Percentiles rank a stretch among this genome's conserved stretches.
phyloP scores from a whole-genome alignment of 257 asterid species.

The Solanum gandarillasii region DNA sequence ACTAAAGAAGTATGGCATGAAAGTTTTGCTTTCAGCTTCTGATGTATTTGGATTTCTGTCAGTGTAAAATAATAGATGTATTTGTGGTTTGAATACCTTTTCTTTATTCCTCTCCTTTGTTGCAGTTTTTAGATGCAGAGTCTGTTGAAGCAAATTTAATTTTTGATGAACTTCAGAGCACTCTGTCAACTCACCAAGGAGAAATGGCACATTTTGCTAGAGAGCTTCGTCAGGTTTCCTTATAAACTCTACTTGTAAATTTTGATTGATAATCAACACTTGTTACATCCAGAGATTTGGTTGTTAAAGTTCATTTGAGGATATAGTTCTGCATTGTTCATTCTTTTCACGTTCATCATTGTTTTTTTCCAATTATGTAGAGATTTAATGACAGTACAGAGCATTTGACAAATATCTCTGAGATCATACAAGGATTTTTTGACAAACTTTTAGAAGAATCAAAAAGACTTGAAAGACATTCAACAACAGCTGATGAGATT shows the following conservation, averaged over 20 bases:
- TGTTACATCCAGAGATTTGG: neutral
- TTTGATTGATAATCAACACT: neutral
- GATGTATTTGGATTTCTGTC: neutral
- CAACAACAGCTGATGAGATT: constrained; percentile 32
- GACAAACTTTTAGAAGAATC: constrained; percentile 52
- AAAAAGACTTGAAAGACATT: constrained; percentile 44
- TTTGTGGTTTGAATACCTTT: neutral
- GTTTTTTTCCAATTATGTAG: constrained; percentile 1
- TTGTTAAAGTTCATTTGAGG: neutral
- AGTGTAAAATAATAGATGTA: neutral
- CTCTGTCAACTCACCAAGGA: constrained; percentile 48
- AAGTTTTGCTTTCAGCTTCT: neutral
- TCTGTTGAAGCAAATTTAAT: constrained; percentile 40
- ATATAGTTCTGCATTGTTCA: neutral
- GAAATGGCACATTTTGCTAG: constrained; percentile 62
- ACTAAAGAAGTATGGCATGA: constrained; percentile 41
- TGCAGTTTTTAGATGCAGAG: constrained; percentile 56
- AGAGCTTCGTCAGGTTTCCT: constrained; percentile 76
- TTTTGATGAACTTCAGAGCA: constrained; percentile 51
- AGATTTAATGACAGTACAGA: constrained; percentile 40
- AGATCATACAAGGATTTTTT: constrained; percentile 33
- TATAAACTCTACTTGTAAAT: neutral
- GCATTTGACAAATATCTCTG: constrained; percentile 45
- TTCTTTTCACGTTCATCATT: neutral
- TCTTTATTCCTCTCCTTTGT: neutral